These are phyloP conservation scores for Trichoderma sp. DNA, from an alignment of 2,329 filamentous ascomycete species.

Conservation along the genomic window DNA sequence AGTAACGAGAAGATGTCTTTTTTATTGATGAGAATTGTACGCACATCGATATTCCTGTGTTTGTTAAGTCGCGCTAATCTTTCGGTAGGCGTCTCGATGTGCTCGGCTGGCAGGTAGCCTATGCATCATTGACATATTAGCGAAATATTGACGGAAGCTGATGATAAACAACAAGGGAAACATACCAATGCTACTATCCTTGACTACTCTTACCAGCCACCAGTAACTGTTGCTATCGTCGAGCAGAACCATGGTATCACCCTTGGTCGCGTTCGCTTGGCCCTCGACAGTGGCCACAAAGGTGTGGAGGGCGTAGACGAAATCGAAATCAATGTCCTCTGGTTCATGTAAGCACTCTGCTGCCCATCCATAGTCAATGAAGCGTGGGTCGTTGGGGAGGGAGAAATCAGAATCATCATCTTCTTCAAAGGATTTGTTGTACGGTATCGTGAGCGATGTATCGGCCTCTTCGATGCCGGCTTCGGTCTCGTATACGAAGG, in stretches of 20 bases:
- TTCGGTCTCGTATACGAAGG: constrained; percentile 25
- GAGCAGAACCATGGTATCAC: constrained; percentile 96
- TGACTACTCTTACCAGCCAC: constrained; percentile 97
- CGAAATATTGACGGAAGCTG: not conserved
- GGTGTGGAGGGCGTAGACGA: constrained; percentile 96
- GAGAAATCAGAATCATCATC: constrained; percentile 66
- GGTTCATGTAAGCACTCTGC: constrained; percentile 82
- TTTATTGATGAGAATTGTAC: constrained; percentile 36
- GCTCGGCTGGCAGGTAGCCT: constrained; percentile 96
- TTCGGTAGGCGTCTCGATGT: constrained; percentile 97
- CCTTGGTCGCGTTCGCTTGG: constrained; percentile 96
- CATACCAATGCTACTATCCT: constrained; percentile 88
- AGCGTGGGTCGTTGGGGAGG: constrained; percentile 58
- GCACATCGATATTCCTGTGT: constrained; percentile 94
- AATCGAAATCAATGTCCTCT: constrained; percentile 99
- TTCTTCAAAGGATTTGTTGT: constrained; percentile 48
- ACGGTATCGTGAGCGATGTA: constrained; percentile 46
- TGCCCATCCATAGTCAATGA: constrained; percentile 72
- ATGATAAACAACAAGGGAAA: not conserved
- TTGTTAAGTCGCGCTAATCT: constrained; percentile 92
- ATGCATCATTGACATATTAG: not conserved
- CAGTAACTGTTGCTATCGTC: constrained; percentile 99
- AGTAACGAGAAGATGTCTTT: not conserved
- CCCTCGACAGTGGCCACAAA: constrained; percentile 98
- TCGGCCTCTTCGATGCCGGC: constrained; percentile 33